Conservation (phyloP, 176 grass and related monocot genomes). For the Dendrocalamus sinicus region DNA sequence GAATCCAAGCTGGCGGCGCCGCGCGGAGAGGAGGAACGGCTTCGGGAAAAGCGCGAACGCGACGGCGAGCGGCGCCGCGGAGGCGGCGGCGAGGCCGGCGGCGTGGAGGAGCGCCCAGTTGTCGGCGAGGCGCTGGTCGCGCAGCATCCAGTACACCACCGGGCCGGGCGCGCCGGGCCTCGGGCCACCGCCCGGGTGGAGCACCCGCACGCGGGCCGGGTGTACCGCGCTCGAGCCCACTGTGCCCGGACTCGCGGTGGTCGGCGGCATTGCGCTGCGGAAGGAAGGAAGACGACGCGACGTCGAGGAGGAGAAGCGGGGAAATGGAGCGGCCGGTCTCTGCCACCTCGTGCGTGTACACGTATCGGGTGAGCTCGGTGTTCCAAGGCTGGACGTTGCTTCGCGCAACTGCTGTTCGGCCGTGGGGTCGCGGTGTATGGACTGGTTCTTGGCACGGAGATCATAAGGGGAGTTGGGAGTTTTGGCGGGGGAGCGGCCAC, state of each 20-base stretch:
- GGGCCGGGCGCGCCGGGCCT: conserved; percentile 39
- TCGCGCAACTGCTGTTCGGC: background rate
- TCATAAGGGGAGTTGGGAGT: background rate
- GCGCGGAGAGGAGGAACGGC: conserved; percentile 66
- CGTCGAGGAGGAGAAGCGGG: background rate
- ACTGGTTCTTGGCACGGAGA: background rate
- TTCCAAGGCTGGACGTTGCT: background rate
- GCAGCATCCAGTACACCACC: conserved; percentile 98
- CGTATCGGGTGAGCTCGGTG: conserved; percentile 11
- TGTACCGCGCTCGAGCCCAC: conserved; percentile 41
- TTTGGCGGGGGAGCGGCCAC: conserved; percentile 25
- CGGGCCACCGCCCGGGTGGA: conserved; percentile 39
- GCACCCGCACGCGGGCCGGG: conserved; percentile 65
- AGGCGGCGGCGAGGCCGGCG: conserved; percentile 59
- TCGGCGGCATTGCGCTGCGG: conserved; percentile 37
- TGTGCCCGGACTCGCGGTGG: background rate
- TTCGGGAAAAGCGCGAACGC: conserved; percentile 67
- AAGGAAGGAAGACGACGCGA: background rate
- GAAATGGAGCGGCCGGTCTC: no score
- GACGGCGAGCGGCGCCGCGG: conserved; percentile 64
- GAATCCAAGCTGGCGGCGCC: conserved; percentile 62
- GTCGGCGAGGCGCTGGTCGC: conserved; percentile 81
- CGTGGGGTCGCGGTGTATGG: no score
- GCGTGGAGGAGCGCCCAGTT: conserved; percentile 97
- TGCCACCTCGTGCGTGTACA: background rate